These are phyloP conservation scores for Diophrys appendiculata DNA, from an alignment of 73 alveolate genomes.

Conservation along the genomic window DNA sequence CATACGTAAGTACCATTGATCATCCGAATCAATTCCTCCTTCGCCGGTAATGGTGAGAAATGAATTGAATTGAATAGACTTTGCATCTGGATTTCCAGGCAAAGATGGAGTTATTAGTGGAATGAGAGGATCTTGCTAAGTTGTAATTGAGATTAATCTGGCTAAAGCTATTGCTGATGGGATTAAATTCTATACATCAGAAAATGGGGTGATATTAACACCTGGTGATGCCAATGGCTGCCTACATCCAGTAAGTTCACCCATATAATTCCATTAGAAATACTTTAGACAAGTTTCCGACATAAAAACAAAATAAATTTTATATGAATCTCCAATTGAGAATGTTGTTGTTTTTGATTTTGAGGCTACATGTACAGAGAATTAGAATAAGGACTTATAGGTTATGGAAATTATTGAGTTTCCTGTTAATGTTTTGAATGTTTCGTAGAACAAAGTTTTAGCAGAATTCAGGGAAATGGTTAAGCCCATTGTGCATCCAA, in stretches of 20 bases:
- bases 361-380: constrained; percentile 77
- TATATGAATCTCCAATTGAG: constrained; percentile 55
- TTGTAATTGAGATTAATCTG: constrained; percentile 69
- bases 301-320: background rate
- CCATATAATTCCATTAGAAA: constrained; percentile 6
- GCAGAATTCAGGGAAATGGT: constrained; percentile 70
- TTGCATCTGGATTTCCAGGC: constrained; percentile 79
- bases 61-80: too few species aligned
- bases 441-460: constrained; percentile 35
- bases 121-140: constrained; percentile 70
- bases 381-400: constrained; percentile 36
- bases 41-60: too few species aligned
- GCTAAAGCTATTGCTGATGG: constrained; percentile 71
- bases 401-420: constrained; percentile 83
- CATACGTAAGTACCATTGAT: constrained; percentile 41
- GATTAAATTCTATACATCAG: constrained; percentile 71
- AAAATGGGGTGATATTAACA: constrained; percentile 74
- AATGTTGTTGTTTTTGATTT: constrained; percentile 77
- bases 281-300: constrained; percentile 67
- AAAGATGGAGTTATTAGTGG: constrained; percentile 85
- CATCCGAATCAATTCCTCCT: too few species aligned
- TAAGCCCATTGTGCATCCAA: constrained; percentile 74
- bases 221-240: constrained; percentile 73
- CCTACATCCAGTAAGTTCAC: constrained; percentile 55
- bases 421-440: constrained; percentile 65